Base-by-base conservation (phyloP, 768 basidiomycete genomes). In the Infundibulicybe gibba region DNA sequence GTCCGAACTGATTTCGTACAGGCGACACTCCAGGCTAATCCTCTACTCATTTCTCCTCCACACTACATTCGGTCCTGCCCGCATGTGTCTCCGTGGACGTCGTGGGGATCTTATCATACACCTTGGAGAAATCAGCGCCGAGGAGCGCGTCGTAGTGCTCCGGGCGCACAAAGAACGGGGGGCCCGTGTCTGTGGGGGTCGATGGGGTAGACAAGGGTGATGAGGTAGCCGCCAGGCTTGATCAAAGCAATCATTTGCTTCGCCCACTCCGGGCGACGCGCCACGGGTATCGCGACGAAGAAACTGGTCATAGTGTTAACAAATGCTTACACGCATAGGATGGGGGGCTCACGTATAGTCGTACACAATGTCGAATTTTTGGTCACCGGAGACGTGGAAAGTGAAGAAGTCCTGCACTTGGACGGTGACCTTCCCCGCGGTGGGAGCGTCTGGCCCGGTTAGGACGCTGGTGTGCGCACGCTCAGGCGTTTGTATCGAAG, bases 201-300 rank as follows among this genome's bases (percentile, higher is more conserved):
- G 41, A 84, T 72, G 0, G 87, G 87, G 51, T 60, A 88, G 5
- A 80, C 64, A 10, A 85, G 61, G 0, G 79, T 75, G 50, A 88
- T 74, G 17, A 88, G 73, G 49, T 76, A 74, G 13, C 83, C 85
- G 0, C 83, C 85, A 1, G 77, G 72, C 46, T 79, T 81, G 43
- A 83, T 61, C 13, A 89, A 59, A 13, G 68, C 62, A 1, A 67
- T 62, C 63, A 88, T 82, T 53, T 82, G 70, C 12, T 56, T 52
- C 0, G 76, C 87, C 85, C 85, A 87, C 14, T 71, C 71, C 2
- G 52, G 38, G 10, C 87, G 73, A 32, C 60, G 66, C 2, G 62
- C 48, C 0, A 82, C 85, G 0, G 78, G 79, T 16, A 90, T 79
- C 2, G 87, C 86, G 37, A 83, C 82, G 60, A 90, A 88, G 66